These are phyloP conservation scores for Psilocybe cyanescens DNA, from an alignment of 768 basidiomycete species.

Conservation along the genomic window DNA sequence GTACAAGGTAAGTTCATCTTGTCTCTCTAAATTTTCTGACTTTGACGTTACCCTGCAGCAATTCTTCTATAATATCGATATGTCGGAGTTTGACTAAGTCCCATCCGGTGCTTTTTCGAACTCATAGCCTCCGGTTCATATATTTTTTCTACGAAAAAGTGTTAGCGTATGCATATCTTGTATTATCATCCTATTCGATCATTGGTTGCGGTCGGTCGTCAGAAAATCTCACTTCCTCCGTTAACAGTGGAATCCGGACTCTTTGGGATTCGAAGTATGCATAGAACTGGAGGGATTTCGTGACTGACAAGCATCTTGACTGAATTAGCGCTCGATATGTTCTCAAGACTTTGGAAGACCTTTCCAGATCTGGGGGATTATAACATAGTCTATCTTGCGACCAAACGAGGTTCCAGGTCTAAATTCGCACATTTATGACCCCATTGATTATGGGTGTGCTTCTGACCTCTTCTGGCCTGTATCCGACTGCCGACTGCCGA, in stretches of 20 bases:
- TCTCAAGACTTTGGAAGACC: background rate
- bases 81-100: conserved; percentile 59
- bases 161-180: background rate
- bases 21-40: background rate
- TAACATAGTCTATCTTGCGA: background rate
- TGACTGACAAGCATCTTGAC: background rate
- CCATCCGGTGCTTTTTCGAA: background rate
- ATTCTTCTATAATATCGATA: conserved; percentile 65
- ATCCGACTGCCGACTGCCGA: background rate
- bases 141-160: background rate
- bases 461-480: background rate
- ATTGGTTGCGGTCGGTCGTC: background rate
- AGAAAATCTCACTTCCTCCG: background rate
- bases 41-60: conserved; percentile 39
- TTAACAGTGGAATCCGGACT: conserved; percentile 1
- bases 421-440: conserved; percentile 1
- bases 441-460: background rate
- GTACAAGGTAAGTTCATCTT: conserved; percentile 64
- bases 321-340: conserved; percentile 4
- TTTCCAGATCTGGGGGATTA: background rate
- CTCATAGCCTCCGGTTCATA: background rate
- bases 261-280: background rate
- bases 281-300: background rate
- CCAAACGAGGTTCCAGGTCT: background rate
- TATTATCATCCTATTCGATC: background rate